A percentile compares a stretch with the other conserved stretches of the same genome.
These are phyloP conservation scores for Steccherinum ochraceum DNA, from an alignment of 768 basidiomycete genomes.

Conservation along the genomic window DNA sequence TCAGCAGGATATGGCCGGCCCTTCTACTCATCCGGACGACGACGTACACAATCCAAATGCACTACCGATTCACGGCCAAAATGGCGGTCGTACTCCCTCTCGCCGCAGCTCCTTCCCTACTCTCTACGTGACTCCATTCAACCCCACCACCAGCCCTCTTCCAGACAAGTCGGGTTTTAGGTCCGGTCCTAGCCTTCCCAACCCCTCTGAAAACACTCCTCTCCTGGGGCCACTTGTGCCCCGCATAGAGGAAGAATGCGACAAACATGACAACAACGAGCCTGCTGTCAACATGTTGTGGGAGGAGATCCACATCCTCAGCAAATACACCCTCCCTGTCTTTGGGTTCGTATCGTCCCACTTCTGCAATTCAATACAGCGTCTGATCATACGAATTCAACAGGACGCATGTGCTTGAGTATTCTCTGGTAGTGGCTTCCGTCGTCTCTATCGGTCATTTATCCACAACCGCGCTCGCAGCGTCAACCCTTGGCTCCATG, in stretches of 20 bases:
- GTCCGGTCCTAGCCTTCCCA: constrained; percentile 15
- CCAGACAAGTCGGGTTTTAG: constrained; percentile 18
- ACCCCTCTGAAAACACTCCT: constrained; percentile 47
- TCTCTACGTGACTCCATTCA: constrained; percentile 30
- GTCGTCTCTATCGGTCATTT: constrained; percentile 89
- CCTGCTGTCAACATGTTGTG: constrained; percentile 34
- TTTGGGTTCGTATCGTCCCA: constrained; percentile 46
- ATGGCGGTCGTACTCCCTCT: background rate
- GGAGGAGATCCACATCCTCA: constrained; percentile 55
- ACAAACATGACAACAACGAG: constrained; percentile 26
- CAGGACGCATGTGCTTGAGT: constrained; percentile 79
- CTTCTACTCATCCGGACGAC: constrained; percentile 7
- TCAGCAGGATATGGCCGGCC: constrained; percentile 1
- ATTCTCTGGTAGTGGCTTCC: constrained; percentile 76
- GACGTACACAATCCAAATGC: constrained; percentile 8
- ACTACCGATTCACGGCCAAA: constrained; percentile 4
- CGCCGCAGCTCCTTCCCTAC: constrained; percentile 27
- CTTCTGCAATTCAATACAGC: background rate
- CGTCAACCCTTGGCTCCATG: constrained; percentile 44
- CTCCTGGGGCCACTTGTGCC: constrained; percentile 50
- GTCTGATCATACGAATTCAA: background rate
- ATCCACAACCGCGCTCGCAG: constrained; percentile 85
- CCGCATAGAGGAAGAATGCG: constrained; percentile 48
- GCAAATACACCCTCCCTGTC: constrained; percentile 64
- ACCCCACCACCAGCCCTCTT: constrained; percentile 25